A percentile compares a stretch with the other conserved stretches of the same genome.
Conservation (phyloP, 768 basidiomycete species). For the Tylopilus plumbeoviolaceoides region DNA sequence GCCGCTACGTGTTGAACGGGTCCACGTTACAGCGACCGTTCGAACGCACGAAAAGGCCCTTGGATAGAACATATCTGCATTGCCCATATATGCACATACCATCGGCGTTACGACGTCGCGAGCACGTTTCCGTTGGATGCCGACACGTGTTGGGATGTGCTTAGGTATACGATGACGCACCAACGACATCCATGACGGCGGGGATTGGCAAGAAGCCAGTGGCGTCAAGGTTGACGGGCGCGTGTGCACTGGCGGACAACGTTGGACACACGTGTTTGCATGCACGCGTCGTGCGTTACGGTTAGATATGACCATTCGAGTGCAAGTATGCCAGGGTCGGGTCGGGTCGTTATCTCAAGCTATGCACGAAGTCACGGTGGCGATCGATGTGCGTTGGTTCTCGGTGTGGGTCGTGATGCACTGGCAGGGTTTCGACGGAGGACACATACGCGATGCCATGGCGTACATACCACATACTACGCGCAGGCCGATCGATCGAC, state of each 20-base stretch:
- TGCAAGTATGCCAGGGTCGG: not conserved
- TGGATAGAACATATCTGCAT: no score
- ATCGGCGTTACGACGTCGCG: no score
- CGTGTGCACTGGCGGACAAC: constrained; percentile 4
- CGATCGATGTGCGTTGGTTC: not conserved
- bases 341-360: not conserved
- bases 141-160: not conserved
- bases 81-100: no score
- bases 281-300: not conserved
- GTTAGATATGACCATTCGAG: not conserved
- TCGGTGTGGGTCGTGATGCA: no score
- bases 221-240: not conserved
- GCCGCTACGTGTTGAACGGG: no score
- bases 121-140: not conserved
- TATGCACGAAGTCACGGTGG: no score
- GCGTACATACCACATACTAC: no score
- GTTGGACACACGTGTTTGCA: constrained; percentile 17
- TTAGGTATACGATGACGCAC: not conserved
- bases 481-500: not conserved
- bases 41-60: no score
- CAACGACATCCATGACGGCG: no score
- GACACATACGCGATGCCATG: no score
- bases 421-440: no score
- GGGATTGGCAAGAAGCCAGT: not conserved
- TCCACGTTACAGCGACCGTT: no score